Evolutionary conservation across 2,329 filamentous ascomycete species (phyloP).

Genomic region (Epichloe sylvatica): DNA sequence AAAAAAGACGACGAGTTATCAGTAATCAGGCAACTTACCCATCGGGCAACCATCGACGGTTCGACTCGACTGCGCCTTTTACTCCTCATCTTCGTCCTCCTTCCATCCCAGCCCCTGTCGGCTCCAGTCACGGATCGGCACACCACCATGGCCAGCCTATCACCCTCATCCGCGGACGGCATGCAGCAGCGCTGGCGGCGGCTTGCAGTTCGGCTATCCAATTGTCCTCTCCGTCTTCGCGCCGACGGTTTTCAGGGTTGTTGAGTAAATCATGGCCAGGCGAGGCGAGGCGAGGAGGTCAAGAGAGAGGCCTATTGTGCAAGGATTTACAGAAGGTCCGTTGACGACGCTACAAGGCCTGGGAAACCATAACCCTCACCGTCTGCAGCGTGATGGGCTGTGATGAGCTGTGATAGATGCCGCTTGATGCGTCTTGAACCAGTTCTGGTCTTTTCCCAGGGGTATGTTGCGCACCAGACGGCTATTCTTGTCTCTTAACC

Average conservation of each 20-base stretch:
- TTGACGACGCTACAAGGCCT: background rate
- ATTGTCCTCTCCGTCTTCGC: constrained; percentile 8
- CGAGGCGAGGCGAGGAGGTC: background rate
- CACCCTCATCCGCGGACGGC: constrained; percentile 3
- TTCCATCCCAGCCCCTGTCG: background rate
- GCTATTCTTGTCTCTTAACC: constrained; percentile 1
- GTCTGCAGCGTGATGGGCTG: constrained; percentile 2
- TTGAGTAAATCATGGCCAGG: background rate
- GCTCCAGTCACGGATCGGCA: background rate
- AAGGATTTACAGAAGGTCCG: constrained; percentile 1
- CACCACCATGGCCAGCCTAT: constrained; percentile 4
- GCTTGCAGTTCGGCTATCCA: constrained; percentile 9
- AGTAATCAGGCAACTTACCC: background rate
- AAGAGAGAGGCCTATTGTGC: background rate
- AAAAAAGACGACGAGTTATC: background rate
- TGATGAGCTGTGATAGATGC: constrained; percentile 1
- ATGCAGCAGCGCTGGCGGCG: constrained; percentile 8
- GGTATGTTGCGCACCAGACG: background rate
- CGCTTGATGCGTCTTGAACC: constrained; percentile 1
- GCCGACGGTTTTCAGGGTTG: background rate
- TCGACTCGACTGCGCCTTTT: background rate
- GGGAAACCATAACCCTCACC: background rate
- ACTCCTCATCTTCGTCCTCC: background rate
- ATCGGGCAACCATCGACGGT: background rate
- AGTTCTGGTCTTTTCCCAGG: background rate